Evolutionary conservation across 805 yeast species (phyloP), one percentile per base, ranked within the genome.

Genomic region (Lachancea lanzarotensis): DNA sequence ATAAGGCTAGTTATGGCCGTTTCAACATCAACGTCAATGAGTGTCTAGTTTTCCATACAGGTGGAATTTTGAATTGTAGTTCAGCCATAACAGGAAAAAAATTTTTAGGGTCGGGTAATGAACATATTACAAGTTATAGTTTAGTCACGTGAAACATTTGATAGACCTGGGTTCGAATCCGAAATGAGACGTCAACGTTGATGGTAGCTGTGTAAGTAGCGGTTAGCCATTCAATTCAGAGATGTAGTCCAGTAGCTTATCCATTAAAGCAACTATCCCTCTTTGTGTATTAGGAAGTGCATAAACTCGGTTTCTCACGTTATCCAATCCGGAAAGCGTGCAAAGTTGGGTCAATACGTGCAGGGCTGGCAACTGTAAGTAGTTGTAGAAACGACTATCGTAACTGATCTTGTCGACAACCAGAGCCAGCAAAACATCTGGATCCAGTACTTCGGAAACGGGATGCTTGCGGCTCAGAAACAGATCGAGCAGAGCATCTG

Each of bases 361-460:
- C 8, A 68, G 59, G 45, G 72, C 72, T 41, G 60, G 67, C 29
- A 65, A 56, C 54, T 57, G 79, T 67, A 67, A 75, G 48, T 72
- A 78, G 52, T 75, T 80, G 55, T 82, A 83, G 74, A 82, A 84
- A 37, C 90, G 68, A 31, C 75, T 63, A 47, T 79, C 74, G 75
- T 84, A 84, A 45, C 85, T 74, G 18, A 80, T 66, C 26, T 75
- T 63, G 50, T 74, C 74, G 47, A 77, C 66, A 30, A 79, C 54
- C 3, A 73, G 47, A 25, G 67, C 68, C 12, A 77, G 52, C 9
- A 76, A 52, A 27, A 63, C 61, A 38, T 74, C 78, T 42, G 61
- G 44, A 18, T 56, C 54, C 18, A 64, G 42, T 12, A 57, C 59
- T 33, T 48, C 47, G 18, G 45, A 37, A 40, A 51, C 45, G 35